phyloP scores from a whole-genome alignment of 2,329 filamentous ascomycete genomes.

The Sporothrix humicola region DNA sequence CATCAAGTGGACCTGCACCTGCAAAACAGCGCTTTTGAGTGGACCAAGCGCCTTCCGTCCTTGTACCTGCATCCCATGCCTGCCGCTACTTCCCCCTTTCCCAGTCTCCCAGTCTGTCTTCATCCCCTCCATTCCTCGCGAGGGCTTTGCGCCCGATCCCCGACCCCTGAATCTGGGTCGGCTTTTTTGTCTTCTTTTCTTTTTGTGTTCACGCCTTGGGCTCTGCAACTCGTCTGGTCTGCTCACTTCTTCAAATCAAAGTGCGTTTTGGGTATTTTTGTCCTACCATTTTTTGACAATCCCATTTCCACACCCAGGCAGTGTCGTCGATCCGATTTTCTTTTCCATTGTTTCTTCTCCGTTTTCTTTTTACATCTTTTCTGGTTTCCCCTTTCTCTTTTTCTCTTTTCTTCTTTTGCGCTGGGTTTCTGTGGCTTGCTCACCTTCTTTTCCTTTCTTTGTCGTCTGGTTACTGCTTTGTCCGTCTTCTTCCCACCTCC shows the following conservation, averaged over 20 bases:
- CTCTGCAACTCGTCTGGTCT: neutral
- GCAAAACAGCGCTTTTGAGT: conserved; percentile 17
- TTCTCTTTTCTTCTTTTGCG: neutral
- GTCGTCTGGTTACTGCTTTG: neutral
- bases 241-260: neutral
- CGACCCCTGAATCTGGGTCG: conserved; percentile 23
- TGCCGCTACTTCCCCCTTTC: conserved; percentile 25
- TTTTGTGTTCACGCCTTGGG: neutral
- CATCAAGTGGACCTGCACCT: conserved; percentile 15
- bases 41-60: conserved; percentile 15
- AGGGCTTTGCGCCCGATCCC: conserved; percentile 28
- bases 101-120: neutral
- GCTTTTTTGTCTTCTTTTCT: neutral
- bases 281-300: conserved; percentile 25
- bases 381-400: neutral
- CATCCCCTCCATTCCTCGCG: conserved; percentile 30
- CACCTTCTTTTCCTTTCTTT: neutral
- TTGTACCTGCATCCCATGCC: conserved; percentile 23
- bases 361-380: neutral
- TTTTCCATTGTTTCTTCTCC: conserved; percentile 16
- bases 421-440: neutral
- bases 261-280: neutral
- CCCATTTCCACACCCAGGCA: conserved; percentile 18
- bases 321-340: conserved; percentile 23
- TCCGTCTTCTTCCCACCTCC: neutral